Evolutionary conservation across 768 basidiomycete species (phyloP).

Genomic region (Termitomyces sp.): DNA sequence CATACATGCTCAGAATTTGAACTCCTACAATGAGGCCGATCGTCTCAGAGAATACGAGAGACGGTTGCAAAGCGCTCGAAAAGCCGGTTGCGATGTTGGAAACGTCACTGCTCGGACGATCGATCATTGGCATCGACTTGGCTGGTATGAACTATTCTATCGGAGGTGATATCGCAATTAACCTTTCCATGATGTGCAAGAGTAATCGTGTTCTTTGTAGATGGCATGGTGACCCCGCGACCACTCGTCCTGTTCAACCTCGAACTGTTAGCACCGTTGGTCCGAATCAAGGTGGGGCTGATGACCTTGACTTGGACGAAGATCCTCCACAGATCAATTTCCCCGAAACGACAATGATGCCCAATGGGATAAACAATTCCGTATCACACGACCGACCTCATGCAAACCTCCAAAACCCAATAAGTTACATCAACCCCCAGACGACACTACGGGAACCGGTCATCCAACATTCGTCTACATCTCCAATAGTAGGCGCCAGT

Average conservation of each 20-base stretch:
- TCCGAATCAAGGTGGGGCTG: constrained; percentile 26
- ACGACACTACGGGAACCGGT: constrained; percentile 28
- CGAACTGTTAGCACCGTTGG: constrained; percentile 27
- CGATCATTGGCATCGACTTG: constrained; percentile 74
- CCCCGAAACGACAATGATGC: constrained; percentile 25
- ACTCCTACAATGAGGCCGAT: constrained; percentile 50
- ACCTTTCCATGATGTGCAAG: background rate
- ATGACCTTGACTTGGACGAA: constrained; percentile 50
- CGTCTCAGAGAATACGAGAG: constrained; percentile 68
- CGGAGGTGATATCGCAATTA: constrained; percentile 39
- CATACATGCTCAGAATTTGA: constrained; percentile 26
- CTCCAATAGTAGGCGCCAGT: constrained; percentile 18
- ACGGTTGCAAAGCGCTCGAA: constrained; percentile 60
- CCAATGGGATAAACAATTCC: constrained; percentile 25
- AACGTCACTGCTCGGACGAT: constrained; percentile 69
- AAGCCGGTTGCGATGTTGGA: constrained; percentile 63
- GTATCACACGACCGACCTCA: constrained; percentile 28
- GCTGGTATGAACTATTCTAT: constrained; percentile 75
- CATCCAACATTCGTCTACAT: constrained; percentile 18
- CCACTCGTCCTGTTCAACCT: constrained; percentile 41
- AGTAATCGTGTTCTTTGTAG: constrained; percentile 23
- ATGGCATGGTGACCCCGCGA: constrained; percentile 65
- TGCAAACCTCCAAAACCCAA: constrained; percentile 20
- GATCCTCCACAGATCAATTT: constrained; percentile 40
- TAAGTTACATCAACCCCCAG: constrained; percentile 31